phyloP scores from a whole-genome alignment of 2,329 filamentous ascomycete genomes.

The Amauroascus verrucosus region DNA sequence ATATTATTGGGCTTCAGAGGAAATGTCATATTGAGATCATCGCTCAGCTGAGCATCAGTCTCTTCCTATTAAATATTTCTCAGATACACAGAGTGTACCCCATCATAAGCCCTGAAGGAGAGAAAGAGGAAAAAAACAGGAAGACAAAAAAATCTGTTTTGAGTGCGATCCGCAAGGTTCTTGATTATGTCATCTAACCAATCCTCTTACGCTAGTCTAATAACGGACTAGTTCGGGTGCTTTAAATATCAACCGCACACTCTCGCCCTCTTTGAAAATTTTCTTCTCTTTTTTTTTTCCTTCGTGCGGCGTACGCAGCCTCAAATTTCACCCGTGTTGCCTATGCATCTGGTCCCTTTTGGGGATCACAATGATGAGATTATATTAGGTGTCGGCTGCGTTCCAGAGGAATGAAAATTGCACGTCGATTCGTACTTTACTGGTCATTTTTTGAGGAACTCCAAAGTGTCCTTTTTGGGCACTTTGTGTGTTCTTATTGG shows the following conservation, averaged over 20 bases:
- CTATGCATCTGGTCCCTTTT: conserved; percentile 48
- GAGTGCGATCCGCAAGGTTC: no score
- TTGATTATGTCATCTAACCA: background rate
- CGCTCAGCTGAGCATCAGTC: conserved; percentile 13
- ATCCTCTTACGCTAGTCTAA: background rate
- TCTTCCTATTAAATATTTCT: conserved; percentile 16
- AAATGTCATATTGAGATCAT: conserved; percentile 16
- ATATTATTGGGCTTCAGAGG: conserved; percentile 13
- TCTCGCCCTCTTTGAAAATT: conserved; percentile 15
- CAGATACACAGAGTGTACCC: conserved; percentile 12
- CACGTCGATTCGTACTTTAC: conserved; percentile 51
- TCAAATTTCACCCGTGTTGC: conserved; percentile 67
- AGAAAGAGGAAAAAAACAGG: conserved; percentile 6
- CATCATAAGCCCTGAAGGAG: conserved; percentile 15
- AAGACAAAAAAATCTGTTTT: background rate
- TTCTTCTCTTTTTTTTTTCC: conserved; percentile 48
- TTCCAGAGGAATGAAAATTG: conserved; percentile 71
- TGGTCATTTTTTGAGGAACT: conserved; percentile 29
- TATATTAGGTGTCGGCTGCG: conserved; percentile 65
- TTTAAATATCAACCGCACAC: conserved; percentile 4
- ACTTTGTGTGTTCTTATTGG: conserved; percentile 21
- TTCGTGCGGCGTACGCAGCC: conserved; percentile 71
- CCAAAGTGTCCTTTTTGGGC: conserved; percentile 17
- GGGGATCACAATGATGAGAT: conserved; percentile 34
- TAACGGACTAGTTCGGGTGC: background rate